These are phyloP conservation scores for Primulina huaijiensis DNA, from an alignment of 257 asterid species.

Conservation along the genomic window DNA sequence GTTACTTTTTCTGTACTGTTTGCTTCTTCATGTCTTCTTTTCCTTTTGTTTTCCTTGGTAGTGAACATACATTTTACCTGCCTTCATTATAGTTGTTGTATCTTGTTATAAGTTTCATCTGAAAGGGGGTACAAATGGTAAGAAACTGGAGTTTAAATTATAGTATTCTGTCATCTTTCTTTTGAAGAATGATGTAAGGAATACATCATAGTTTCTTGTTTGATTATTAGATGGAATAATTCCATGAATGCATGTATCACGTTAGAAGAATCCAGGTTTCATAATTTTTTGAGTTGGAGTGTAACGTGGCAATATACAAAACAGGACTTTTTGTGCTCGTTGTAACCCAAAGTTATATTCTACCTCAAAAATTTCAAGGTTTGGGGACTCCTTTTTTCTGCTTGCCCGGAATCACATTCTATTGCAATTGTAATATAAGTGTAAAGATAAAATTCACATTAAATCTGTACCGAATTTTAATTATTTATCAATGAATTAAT, in stretches of 20 bases:
- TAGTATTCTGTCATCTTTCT: not conserved
- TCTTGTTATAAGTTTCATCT: not conserved
- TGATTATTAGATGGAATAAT: not conserved
- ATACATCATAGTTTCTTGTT: not conserved
- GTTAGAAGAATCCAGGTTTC: not conserved
- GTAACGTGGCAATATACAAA: no score
- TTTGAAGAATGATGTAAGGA: conserved; percentile 2
- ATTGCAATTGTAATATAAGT: not conserved
- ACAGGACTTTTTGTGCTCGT: no score
- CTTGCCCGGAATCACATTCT: not conserved
- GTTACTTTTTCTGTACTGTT: conserved; percentile 4
- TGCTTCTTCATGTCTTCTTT: conserved; percentile 13
- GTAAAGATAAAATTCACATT: not conserved
- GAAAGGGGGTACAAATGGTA: not conserved
- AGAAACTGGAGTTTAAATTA: conserved; percentile 5
- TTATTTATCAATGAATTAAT: not conserved
- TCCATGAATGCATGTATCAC: no score
- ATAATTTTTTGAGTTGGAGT: no score
- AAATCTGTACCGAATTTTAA: not conserved
- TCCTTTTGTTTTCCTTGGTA: conserved; percentile 4
- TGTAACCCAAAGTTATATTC: no score
- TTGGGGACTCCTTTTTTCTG: no score
- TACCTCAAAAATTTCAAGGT: not conserved
- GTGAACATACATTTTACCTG: not conserved
- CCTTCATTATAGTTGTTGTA: not conserved